Evolutionary conservation across 495 filamentous ascomycete species (phyloP).

Genomic region (Aspergillus mulundensis): DNA sequence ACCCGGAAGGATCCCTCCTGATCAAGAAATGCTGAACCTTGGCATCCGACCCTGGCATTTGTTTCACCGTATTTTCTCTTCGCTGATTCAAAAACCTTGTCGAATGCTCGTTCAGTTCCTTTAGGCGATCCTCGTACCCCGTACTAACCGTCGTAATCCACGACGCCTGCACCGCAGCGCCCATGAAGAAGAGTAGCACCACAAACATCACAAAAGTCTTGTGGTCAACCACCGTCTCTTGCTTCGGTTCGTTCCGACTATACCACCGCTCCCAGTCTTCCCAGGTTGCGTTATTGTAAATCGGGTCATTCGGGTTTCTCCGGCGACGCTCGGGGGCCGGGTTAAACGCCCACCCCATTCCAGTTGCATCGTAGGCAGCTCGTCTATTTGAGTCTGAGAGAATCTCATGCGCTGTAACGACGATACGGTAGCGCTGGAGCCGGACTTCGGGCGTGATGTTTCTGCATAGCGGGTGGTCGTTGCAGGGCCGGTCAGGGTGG

Average conservation of each 20-base stretch:
- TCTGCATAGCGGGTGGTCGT: slow-evolving; percentile 45
- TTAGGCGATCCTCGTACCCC: slow-evolving; percentile 57
- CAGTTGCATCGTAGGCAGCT: slow-evolving; percentile 74
- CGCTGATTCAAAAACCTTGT: slow-evolving; percentile 56
- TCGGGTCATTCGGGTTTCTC: slow-evolving; percentile 29
- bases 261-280: slow-evolving; percentile 97
- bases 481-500: slow-evolving; percentile 73
- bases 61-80: slow-evolving; percentile 43
- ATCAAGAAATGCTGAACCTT: slow-evolving; percentile 70
- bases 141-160: slow-evolving; percentile 55
- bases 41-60: slow-evolving; percentile 51
- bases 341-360: slow-evolving; percentile 68
- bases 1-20: slow-evolving; percentile 55
- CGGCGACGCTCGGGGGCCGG: slow-evolving; percentile 12
- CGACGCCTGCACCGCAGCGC: slow-evolving; percentile 62
- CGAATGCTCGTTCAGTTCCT: slow-evolving; percentile 58
- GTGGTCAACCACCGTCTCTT: slow-evolving; percentile 67
- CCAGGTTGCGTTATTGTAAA: slow-evolving; percentile 88
- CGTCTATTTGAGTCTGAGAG: slow-evolving; percentile 79
- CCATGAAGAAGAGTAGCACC: slow-evolving; percentile 60
- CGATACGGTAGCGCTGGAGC: slow-evolving; percentile 80
- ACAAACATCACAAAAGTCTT: slow-evolving; percentile 67
- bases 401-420: slow-evolving; percentile 83
- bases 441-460: slow-evolving; percentile 52
- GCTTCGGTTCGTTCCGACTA: slow-evolving; percentile 51